Percentiles rank a stretch among this genome's conserved stretches.
These are phyloP conservation scores for Physaria fendleri DNA, from an alignment of 345 rosid genomes.

Conservation along the genomic window DNA sequence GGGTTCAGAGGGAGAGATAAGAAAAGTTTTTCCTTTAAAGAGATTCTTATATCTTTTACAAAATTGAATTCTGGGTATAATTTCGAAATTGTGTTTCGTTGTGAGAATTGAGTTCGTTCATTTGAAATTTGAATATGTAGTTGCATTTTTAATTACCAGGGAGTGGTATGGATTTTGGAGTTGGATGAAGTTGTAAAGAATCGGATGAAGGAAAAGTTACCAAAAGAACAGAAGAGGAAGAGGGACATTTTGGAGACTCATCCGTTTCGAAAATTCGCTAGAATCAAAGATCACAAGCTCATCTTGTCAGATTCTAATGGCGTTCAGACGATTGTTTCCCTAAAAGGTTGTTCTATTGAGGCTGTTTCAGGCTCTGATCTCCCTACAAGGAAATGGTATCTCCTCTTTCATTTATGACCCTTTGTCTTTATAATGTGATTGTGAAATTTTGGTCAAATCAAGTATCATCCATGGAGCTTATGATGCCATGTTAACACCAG, in stretches of 20 bases:
- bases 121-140: background rate
- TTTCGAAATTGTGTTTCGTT: constrained; percentile 4
- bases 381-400: constrained; percentile 78
- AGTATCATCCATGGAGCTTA: background rate
- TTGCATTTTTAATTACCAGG: constrained; percentile 36
- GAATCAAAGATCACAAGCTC: constrained; percentile 48
- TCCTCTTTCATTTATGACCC: background rate
- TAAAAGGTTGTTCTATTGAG: constrained; percentile 57
- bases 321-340: constrained; percentile 34
- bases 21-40: background rate
- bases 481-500: background rate
- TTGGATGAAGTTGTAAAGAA: constrained; percentile 48
- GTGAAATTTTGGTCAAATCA: background rate
- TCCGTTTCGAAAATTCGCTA: constrained; percentile 53
- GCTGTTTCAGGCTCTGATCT: constrained; percentile 77
- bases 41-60: background rate
- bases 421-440: background rate
- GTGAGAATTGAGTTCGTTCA: background rate
- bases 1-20: background rate
- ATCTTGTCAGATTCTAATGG: constrained; percentile 50
- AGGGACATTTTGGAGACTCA: constrained; percentile 52
- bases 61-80: background rate
- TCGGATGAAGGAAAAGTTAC: constrained; percentile 35
- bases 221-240: constrained; percentile 57
- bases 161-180: constrained; percentile 77